These are phyloP conservation scores for Neonothopanus nambi DNA, from an alignment of 1,284 basidiomycete genomes.

Conservation along the genomic window DNA sequence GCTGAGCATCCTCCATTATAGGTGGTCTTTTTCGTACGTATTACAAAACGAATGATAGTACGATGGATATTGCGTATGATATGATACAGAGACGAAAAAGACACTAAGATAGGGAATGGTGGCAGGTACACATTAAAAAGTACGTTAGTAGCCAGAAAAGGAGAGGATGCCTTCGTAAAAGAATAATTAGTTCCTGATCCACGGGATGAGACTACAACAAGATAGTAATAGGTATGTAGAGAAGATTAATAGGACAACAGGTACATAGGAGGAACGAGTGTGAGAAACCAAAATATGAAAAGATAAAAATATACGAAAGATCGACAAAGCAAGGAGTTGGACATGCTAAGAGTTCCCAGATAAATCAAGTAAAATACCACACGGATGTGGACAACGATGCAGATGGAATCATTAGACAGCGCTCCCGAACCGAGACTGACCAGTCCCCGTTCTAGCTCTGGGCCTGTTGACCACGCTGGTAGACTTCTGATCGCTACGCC, in stretches of 20 bases:
- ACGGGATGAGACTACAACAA: slow-evolving; percentile 13
- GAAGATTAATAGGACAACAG: slow-evolving; percentile 15
- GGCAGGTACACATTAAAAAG: not conserved
- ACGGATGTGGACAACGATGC: no score
- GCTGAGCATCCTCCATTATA: slow-evolving; percentile 4
- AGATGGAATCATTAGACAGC: slow-evolving; percentile 35
- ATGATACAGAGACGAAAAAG: slow-evolving; percentile 10
- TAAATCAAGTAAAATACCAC: slow-evolving; percentile 1
- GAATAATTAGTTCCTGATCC: not conserved
- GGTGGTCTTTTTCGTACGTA: no score
- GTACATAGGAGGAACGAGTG: no score
- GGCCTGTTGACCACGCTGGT: slow-evolving; percentile 64
- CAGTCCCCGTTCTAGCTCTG: slow-evolving; percentile 62
- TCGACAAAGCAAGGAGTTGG: slow-evolving; percentile 11
- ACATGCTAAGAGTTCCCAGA: slow-evolving; percentile 1
- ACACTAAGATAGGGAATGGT: not conserved
- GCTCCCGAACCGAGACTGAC: slow-evolving; percentile 59
- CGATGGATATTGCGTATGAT: not conserved
- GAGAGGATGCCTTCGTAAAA: not conserved
- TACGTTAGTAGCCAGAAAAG: not conserved
- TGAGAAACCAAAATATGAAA: slow-evolving; percentile 5
- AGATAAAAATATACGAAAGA: slow-evolving; percentile 12
- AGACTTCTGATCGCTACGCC: slow-evolving; percentile 18
- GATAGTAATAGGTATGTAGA: slow-evolving; percentile 11
- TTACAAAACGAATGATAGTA: no score